Conservation (phyloP, 2,329 filamentous ascomycete genomes). For the Dactylellina leptospora region DNA sequence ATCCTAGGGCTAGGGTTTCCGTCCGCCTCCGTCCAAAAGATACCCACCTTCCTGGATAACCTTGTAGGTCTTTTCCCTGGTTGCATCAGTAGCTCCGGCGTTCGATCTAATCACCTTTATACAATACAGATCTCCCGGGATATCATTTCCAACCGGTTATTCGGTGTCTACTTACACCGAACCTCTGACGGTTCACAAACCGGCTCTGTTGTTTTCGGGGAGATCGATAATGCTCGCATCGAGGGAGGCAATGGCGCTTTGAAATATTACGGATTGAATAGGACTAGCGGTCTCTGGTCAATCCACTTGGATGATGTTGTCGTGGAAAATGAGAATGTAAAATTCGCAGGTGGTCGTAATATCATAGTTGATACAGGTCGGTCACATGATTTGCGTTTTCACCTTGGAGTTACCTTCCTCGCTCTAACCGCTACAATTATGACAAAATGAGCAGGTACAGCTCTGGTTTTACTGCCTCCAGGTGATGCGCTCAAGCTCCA, state of each 20-base stretch:
- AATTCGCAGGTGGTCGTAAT: slow-evolving; percentile 64
- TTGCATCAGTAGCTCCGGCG: too few species aligned
- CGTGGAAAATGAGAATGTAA: slow-evolving; percentile 69
- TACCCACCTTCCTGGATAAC: slow-evolving; percentile 73
- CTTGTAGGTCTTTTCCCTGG: slow-evolving; percentile 62
- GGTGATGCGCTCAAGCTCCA: slow-evolving; percentile 75
- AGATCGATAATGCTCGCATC: slow-evolving; percentile 68
- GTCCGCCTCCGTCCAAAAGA: slow-evolving; percentile 62
- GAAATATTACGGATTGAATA: slow-evolving; percentile 69
- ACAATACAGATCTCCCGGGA: slow-evolving; percentile 19
- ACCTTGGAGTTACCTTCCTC: background rate
- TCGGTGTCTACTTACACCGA: slow-evolving; percentile 68
- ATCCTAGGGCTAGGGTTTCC: slow-evolving; percentile 80
- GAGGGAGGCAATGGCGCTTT: slow-evolving; percentile 73
- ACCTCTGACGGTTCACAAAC: slow-evolving; percentile 72
- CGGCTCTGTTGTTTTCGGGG: slow-evolving; percentile 81
- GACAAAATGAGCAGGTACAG: too few species aligned
- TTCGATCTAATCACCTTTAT: too few species aligned
- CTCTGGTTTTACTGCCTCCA: slow-evolving; percentile 72
- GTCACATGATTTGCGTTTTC: slow-evolving; percentile 65
- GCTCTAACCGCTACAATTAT: too few species aligned
- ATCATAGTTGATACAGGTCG: slow-evolving; percentile 79
- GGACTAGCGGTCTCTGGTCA: slow-evolving; percentile 73
- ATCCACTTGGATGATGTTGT: slow-evolving; percentile 73
- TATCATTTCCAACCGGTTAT: slow-evolving; percentile 27